Evolutionary conservation across 2,329 filamentous ascomycete species (phyloP), one percentile per base, ranked within the genome.

Genomic region (Rosellinia necatrix): DNA sequence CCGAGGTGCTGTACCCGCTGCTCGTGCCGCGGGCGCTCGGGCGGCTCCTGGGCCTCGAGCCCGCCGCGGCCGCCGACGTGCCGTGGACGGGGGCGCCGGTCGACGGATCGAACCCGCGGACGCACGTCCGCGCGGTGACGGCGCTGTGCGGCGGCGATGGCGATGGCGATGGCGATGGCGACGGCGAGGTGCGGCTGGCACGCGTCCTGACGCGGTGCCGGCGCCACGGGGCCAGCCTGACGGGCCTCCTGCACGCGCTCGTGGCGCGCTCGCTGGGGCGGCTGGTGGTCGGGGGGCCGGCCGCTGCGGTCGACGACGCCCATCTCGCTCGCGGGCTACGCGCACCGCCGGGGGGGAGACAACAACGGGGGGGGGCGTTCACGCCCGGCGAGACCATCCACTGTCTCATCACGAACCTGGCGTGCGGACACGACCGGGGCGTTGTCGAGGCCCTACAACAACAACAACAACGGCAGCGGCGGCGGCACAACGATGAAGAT

Each of bases 171-270:
- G n/a, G n/a, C n/a, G n/a, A n/a, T n/a, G n/a, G n/a, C 7, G 30
- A 37, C 71, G 0, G 40, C 71, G 4, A 50, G 51, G 2, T 64
- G 1, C 63, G 61, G 4, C 64, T 76, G 0, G 22, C 59, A 1
- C 56, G 43, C 1, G 61, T 82, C 1, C 63, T 82, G 6, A 49
- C 65, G 0, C 72, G 68, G 1, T 78, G 78, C 54, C 72, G 79
- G 13, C 61, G 64, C 10, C 73, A 78, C 41, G 64, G 66, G 2
- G 70, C 74, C 12, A 81, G 79, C 2, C 63, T 84, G 6, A 84
- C 81, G 0, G 74, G 74, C 0, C 70, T 84, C 6, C 47, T 84
- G 1, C 77, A 83, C 29, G 75, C 72, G 2, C 69, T 84, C 0
- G 63, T 75, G 4, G 67, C 79, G 4, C 66, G 69, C 6, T 77